Conservation (phyloP, 192 early-diverging fungal genomes). For the Ambispora gerdemannii region DNA sequence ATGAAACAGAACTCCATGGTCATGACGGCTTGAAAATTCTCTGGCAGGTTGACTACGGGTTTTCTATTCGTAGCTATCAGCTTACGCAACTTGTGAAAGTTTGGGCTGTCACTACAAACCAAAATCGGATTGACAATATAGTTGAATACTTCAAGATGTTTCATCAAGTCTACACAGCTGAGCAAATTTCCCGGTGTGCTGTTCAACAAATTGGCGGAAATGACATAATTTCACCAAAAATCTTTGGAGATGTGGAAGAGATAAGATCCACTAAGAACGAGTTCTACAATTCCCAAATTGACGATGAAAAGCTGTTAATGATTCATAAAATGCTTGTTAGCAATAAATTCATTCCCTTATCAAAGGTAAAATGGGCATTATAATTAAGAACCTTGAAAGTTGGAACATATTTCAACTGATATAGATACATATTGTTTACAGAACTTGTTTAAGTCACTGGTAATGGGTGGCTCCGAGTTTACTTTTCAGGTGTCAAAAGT, state of each 20-base stretch:
- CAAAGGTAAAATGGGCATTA: too few species aligned
- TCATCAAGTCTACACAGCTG: neutral
- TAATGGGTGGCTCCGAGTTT: neutral
- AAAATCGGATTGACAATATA: neutral
- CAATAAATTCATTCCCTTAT: too few species aligned
- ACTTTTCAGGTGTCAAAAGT: too few species aligned
- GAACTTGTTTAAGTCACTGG: constrained; percentile 8
- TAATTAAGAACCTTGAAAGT: too few species aligned
- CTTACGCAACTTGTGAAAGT: neutral
- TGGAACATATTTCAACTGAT: too few species aligned
- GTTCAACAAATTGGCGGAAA: neutral
- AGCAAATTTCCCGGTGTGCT: neutral
- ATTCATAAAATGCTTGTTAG: too few species aligned
- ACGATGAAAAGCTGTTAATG: too few species aligned
- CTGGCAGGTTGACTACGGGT: too few species aligned
- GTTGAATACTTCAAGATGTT: neutral
- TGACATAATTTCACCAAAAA: neutral
- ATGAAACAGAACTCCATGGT: too few species aligned
- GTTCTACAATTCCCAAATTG: too few species aligned
- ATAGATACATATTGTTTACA: constrained; percentile 7
- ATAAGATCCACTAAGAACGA: too few species aligned
- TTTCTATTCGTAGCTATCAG: neutral
- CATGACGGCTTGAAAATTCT: too few species aligned
- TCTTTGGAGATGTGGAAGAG: neutral
- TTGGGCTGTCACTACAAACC: neutral